A percentile compares a stretch with the other conserved stretches of the same genome.
Conservation (phyloP, 306 rosid genomes). For the Trifolium repens region DNA sequence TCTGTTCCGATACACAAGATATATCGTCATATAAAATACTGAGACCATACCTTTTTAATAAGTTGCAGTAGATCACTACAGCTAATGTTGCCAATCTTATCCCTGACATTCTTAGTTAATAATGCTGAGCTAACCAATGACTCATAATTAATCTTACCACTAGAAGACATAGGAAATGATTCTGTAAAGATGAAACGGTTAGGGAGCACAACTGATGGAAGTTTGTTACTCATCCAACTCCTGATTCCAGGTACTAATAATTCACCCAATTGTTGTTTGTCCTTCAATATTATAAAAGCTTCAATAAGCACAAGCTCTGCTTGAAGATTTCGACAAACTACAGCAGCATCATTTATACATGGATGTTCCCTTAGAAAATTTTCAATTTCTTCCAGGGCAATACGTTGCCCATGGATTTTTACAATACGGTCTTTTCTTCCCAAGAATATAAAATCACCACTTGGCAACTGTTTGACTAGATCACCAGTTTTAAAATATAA, state of each 20-base stretch:
- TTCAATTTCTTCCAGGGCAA: slow-evolving; percentile 85
- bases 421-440: slow-evolving; percentile 89
- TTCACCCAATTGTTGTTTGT: slow-evolving; percentile 50
- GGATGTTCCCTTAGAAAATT: slow-evolving; percentile 70
- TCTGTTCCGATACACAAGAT: slow-evolving; percentile 23
- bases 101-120: slow-evolving; percentile 45
- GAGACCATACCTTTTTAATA: slow-evolving; percentile 63
- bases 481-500: slow-evolving; percentile 79
- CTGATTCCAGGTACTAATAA: slow-evolving; percentile 58
- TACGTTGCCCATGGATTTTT: slow-evolving; percentile 78
- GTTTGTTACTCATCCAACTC: slow-evolving; percentile 76
- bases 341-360: slow-evolving; percentile 70
- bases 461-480: slow-evolving; percentile 62
- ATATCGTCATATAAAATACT: slow-evolving; percentile 21
- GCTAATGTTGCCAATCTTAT: slow-evolving; percentile 46
- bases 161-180: slow-evolving; percentile 71
- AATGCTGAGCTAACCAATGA: slow-evolving; percentile 51
- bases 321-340: slow-evolving; percentile 54
- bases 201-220: slow-evolving; percentile 70
- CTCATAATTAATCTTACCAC: slow-evolving; percentile 84
- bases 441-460: slow-evolving; percentile 81
- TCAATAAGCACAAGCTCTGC: slow-evolving; percentile 54
- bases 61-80: slow-evolving; percentile 60
- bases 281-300: slow-evolving; percentile 72
- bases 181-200: slow-evolving; percentile 54